These are phyloP conservation scores for Symbiodinium pilosum DNA, from an alignment of 73 alveolate species.

Conservation along the genomic window DNA sequence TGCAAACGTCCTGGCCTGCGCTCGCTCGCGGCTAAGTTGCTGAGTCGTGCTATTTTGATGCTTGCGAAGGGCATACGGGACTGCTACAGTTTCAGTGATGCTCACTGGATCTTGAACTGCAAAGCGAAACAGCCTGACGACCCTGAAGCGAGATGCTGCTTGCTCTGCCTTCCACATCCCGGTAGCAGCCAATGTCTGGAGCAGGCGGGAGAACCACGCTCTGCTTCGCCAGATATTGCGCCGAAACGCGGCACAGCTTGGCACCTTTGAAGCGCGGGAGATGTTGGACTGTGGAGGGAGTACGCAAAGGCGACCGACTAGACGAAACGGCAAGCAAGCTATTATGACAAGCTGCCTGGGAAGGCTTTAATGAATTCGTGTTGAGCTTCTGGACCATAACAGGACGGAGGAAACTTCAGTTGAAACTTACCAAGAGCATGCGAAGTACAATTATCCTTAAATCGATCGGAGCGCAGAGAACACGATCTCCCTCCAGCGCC, in stretches of 20 bases:
- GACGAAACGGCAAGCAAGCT: too few relatives aligned
- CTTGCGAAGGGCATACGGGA: too few relatives aligned
- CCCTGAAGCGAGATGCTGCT: background rate
- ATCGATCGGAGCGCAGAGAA: background rate
- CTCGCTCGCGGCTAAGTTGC: too few relatives aligned
- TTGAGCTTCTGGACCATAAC: too few relatives aligned
- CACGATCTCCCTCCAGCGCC: background rate
- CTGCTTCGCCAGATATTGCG: background rate
- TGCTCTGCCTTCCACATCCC: background rate
- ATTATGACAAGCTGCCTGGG: too few relatives aligned
- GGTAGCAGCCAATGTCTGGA: conserved; percentile 75
- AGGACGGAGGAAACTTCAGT: too few relatives aligned
- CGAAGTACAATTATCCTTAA: background rate
- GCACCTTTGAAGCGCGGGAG: background rate
- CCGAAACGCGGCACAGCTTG: conserved; percentile 39
- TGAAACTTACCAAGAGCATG: background rate
- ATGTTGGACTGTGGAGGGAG: too few relatives aligned
- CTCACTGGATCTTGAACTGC: too few relatives aligned
- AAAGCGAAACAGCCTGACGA: background rate
- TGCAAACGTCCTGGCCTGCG: conserved; percentile 43
- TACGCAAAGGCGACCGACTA: too few relatives aligned
- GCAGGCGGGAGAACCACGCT: conserved; percentile 34
- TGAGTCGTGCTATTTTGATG: too few relatives aligned
- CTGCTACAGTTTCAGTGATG: too few relatives aligned
- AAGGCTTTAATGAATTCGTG: too few relatives aligned